phyloP scores from a whole-genome alignment of 805 yeast species.

The Lipomyces orientalis region DNA sequence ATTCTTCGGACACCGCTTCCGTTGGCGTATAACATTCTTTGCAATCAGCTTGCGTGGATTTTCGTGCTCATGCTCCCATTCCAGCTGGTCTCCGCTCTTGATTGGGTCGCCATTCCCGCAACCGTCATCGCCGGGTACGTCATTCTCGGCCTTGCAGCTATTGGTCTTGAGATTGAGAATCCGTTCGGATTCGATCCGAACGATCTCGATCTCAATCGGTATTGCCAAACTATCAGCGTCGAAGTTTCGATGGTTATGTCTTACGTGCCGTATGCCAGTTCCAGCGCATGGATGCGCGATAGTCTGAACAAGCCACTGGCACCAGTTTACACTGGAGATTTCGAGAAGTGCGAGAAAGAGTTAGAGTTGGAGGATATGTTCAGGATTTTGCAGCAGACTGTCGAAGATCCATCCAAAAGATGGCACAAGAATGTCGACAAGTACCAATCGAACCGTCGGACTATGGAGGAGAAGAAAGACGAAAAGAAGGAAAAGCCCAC shows the following conservation, averaged over 20 bases:
- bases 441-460: neutral
- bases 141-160: conserved; percentile 37
- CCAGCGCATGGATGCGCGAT: conserved; percentile 31
- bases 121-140: conserved; percentile 35
- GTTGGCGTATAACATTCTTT: conserved; percentile 35
- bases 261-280: conserved; percentile 23
- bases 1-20: conserved; percentile 37
- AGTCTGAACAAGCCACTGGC: conserved; percentile 28
- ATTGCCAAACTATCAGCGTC: conserved; percentile 34
- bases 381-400: conserved; percentile 29
- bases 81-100: conserved; percentile 30
- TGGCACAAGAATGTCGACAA: conserved; percentile 4
- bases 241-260: conserved; percentile 36
- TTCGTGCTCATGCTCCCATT: conserved; percentile 36
- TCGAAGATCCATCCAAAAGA: conserved; percentile 34
- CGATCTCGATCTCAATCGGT: conserved; percentile 35
- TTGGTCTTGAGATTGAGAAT: conserved; percentile 36
- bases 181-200: conserved; percentile 38
- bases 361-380: conserved; percentile 25
- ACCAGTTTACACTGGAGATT: conserved; percentile 32
- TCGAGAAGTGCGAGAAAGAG: conserved; percentile 15
- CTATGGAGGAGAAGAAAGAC: neutral
- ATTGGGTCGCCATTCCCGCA: conserved; percentile 38
- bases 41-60: conserved; percentile 37
- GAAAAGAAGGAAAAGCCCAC: neutral